phyloP scores from a whole-genome alignment of 805 yeast genomes.

The Sugiyamaella lignohabitans region DNA sequence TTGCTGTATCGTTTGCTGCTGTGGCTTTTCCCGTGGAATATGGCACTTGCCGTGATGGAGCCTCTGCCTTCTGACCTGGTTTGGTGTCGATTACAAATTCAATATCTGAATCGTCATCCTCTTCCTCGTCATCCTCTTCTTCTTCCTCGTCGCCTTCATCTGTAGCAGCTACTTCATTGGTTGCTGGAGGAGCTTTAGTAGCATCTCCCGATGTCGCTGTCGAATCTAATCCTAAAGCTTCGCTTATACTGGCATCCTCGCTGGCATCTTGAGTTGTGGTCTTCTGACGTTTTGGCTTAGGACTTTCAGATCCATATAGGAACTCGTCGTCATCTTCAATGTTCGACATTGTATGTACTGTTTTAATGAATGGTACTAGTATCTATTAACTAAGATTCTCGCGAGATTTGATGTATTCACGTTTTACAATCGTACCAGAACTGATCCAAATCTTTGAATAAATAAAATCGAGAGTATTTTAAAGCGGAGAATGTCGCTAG shows the following conservation, averaged over 20 bases:
- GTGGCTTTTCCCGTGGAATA: slow-evolving; percentile 19
- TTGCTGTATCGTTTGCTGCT: slow-evolving; percentile 17
- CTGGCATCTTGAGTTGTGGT: slow-evolving; percentile 15
- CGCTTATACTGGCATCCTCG: slow-evolving; percentile 23
- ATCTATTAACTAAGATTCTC: too few species aligned
- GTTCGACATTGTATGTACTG: slow-evolving; percentile 1
- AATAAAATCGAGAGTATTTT: too few species aligned
- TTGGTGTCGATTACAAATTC: slow-evolving; percentile 69
- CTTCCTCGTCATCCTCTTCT: slow-evolving; percentile 40
- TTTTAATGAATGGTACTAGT: too few species aligned
- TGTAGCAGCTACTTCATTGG: slow-evolving; percentile 33
- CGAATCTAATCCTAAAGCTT: slow-evolving; percentile 9
- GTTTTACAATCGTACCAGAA: too few species aligned
- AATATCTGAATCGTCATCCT: slow-evolving; percentile 51
- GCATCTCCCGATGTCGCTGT: slow-evolving; percentile 24
- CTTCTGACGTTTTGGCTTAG: slow-evolving; percentile 30
- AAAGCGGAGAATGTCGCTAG: too few species aligned
- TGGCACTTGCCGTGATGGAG: slow-evolving; percentile 23
- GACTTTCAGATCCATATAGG: slow-evolving; percentile 52
- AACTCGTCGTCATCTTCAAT: slow-evolving; percentile 58
- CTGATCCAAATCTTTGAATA: too few species aligned
- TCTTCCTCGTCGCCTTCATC: slow-evolving; percentile 42
- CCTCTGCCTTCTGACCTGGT: slow-evolving; percentile 28
- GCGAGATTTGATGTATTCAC: too few species aligned
- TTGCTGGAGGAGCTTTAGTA: slow-evolving; percentile 17